Evolutionary conservation across 768 basidiomycete species (phyloP).

Genomic region (Russula sp.): DNA sequence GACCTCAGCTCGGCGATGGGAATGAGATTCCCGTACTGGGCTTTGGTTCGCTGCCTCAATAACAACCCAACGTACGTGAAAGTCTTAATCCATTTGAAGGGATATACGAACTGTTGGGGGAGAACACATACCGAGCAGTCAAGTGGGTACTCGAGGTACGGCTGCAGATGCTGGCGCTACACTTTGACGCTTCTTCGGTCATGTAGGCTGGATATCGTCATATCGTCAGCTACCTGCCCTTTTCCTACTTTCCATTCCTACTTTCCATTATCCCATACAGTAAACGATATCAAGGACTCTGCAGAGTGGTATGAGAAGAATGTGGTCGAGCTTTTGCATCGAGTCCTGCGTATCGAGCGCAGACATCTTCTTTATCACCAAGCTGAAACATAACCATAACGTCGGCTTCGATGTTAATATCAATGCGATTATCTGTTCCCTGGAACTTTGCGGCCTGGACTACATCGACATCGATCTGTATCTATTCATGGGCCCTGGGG

Average conservation of each 20-base stretch:
- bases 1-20: constrained; percentile 48
- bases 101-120: constrained; percentile 60
- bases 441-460: constrained; percentile 53
- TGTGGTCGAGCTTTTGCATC: constrained; percentile 48
- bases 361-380: constrained; percentile 67
- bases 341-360: constrained; percentile 49
- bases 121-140: constrained; percentile 54
- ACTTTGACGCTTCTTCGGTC: constrained; percentile 4
- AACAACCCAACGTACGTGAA: not conserved
- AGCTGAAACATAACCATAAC: constrained; percentile 63
- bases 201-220: constrained; percentile 60
- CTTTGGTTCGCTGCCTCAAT: constrained; percentile 40
- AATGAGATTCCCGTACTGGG: constrained; percentile 57
- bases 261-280: constrained; percentile 12
- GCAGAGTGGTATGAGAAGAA: constrained; percentile 62
- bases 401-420: constrained; percentile 51
- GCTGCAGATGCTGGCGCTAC: not conserved
- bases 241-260: no score
- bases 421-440: constrained; percentile 46
- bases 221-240: constrained; percentile 27
- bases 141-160: constrained; percentile 59
- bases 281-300: constrained; percentile 40
- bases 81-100: constrained; percentile 34
- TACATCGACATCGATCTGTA: constrained; percentile 74
- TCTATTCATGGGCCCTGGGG: constrained; percentile 65